phyloP scores from a whole-genome alignment of 2,329 filamentous ascomycete genomes.

The Colletotrichum musicola region DNA sequence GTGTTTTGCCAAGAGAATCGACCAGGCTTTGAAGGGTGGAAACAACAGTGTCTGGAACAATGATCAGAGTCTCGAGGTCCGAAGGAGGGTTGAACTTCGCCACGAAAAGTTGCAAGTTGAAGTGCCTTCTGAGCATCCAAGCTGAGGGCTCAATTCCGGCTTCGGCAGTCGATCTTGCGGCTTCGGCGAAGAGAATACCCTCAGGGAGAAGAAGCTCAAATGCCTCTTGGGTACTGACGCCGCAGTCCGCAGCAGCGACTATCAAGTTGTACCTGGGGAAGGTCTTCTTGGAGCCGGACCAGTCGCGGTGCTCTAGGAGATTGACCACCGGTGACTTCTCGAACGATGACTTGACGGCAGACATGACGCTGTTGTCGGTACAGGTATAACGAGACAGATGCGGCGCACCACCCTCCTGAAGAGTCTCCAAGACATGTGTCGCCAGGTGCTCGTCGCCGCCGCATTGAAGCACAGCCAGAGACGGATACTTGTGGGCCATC shows the following conservation, averaged over 20 bases:
- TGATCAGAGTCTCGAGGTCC: conserved; percentile 6
- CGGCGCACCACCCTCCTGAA: conserved; percentile 46
- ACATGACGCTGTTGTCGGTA: conserved; percentile 35
- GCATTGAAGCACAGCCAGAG: conserved; percentile 54
- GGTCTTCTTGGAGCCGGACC: conserved; percentile 41
- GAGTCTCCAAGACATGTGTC: conserved; percentile 43
- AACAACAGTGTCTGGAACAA: conserved; percentile 12
- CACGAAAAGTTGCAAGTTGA: conserved; percentile 13
- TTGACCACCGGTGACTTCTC: conserved; percentile 38
- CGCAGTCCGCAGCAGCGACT: conserved; percentile 40
- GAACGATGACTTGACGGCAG: conserved; percentile 21
- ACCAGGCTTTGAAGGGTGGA: not conserved
- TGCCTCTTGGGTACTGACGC: conserved; percentile 38
- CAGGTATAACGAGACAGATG: conserved; percentile 51
- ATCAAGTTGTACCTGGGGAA: conserved; percentile 51
- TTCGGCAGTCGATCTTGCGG: not conserved
- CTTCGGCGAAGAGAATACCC: conserved; percentile 46
- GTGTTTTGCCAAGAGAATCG: not conserved
- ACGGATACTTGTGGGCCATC: conserved; percentile 55
- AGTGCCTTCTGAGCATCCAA: conserved; percentile 26
- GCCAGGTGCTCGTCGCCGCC: conserved; percentile 45
- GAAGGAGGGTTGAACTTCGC: not conserved
- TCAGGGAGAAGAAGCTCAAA: conserved; percentile 44
- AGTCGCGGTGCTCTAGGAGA: conserved; percentile 46
- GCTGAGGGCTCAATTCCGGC: not conserved